Evolutionary conservation across 106 monocot species (phyloP).

Genomic region (Platanthera guangdongensis): DNA sequence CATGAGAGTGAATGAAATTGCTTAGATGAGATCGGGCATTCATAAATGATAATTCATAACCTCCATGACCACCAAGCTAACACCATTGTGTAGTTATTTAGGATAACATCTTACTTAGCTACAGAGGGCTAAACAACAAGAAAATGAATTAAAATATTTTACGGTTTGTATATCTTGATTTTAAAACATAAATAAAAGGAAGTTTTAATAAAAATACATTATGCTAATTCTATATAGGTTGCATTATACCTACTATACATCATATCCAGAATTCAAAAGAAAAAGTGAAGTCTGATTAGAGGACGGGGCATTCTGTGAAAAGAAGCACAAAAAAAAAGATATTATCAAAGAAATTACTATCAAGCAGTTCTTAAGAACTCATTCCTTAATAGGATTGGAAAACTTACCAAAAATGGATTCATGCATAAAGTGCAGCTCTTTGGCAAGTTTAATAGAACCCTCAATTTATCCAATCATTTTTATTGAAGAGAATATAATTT

Average conservation of each 20-base stretch:
- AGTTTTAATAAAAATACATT: neutral
- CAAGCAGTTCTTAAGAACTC: neutral
- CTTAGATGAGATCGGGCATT: too few species aligned
- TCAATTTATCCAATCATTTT: constrained; percentile 21
- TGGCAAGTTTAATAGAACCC: constrained; percentile 49
- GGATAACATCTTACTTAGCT: neutral
- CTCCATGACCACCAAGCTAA: too few species aligned
- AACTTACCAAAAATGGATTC: constrained; percentile 69
- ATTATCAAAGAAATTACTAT: neutral
- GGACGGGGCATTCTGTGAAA: constrained; percentile 64
- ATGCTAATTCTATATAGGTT: neutral
- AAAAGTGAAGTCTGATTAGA: constrained; percentile 72
- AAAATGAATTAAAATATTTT: neutral
- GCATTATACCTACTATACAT: constrained; percentile 81
- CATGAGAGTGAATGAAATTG: too few species aligned
- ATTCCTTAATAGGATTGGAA: constrained; percentile 2
- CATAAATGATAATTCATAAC: too few species aligned
- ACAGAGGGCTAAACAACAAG: neutral
- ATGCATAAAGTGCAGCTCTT: constrained; percentile 55
- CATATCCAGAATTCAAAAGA: constrained; percentile 85
- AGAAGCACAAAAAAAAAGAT: constrained; percentile 57
- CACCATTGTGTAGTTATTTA: neutral
- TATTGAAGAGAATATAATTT: neutral
- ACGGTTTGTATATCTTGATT: neutral
- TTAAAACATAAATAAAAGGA: neutral